Evolutionary conservation across 176 grass and related monocot genomes (phyloP), one percentile per base, ranked within the genome.

Genomic region (Bromus sterilis): DNA sequence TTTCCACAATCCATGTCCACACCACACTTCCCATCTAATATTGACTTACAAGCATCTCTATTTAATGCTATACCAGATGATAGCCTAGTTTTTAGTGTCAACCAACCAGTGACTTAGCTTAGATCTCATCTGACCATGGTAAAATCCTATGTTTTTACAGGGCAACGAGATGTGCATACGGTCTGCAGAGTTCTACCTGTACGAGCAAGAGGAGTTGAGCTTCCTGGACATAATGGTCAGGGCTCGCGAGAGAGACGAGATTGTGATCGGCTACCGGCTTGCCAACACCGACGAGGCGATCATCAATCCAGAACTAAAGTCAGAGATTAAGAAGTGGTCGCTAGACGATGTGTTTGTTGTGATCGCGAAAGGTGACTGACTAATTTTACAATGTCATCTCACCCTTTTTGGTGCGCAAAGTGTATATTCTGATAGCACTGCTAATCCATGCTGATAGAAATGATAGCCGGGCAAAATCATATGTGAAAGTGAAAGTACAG

Each of bases 311-410:
- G 82, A 87, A 77, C 75, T 66, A 28, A 98, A 98, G 83, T 78
- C 79, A 0, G 90, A 89, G 82, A 77, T 89, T 26, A 91, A 90
- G 83, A 98, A 88, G 71, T 98, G 92, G 95, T 98, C 95, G 3
- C 89, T 95, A 29, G 95, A 98, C 78, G 92, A 98, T 77, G 95
- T 95, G 14, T 98, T 98, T 74, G 93, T 98, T 87, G 92, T 98
- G 46, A 98, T 98, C 41, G 89, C 82, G 20, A 93, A 93, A 80
- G 90, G 84, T 57, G 90, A 98, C 76, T 51, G 88, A 98, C 76
- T 95, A 69, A 86, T 43, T 82, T 66, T 56, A 44, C 75, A 72
- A 44, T 28, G 66, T 20, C 87, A 51, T 80, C 61, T 80, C 53
- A 62, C 41, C 59, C 53, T 91, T 84, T 81, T 90, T 14, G 51